Evolutionary conservation across 768 basidiomycete species (phyloP).

Genomic region (Naganishia antarctica): DNA sequence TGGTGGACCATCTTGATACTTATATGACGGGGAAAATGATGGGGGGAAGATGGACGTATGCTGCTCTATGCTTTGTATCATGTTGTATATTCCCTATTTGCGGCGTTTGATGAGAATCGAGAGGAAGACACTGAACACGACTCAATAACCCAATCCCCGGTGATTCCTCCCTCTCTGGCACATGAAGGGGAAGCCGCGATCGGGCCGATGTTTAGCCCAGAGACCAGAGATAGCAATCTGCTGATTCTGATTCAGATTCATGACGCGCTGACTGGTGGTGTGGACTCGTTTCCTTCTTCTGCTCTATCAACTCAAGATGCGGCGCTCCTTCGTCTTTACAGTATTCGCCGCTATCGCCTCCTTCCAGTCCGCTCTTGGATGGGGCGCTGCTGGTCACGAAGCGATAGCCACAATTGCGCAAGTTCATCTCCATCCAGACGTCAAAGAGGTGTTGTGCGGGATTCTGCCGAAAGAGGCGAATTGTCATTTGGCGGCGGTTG

Average conservation of each 20-base stretch:
- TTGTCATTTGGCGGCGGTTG: conserved; percentile 76
- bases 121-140: too few relatives aligned
- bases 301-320: too few relatives aligned
- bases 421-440: conserved; percentile 73
- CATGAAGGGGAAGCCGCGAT: too few relatives aligned
- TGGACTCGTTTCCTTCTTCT: neutral
- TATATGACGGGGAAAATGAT: neutral
- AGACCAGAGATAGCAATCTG: too few relatives aligned
- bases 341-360: neutral
- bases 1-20: conserved; percentile 1
- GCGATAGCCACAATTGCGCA: conserved; percentile 91
- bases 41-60: neutral
- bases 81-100: too few relatives aligned
- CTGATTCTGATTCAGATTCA: neutral
- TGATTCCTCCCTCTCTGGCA: too few relatives aligned
- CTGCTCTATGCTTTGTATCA: too few relatives aligned
- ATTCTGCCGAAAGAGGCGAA: conserved; percentile 59
- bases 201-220: too few relatives aligned
- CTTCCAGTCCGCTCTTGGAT: neutral
- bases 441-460: conserved; percentile 62
- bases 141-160: too few relatives aligned
- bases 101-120: too few relatives aligned
- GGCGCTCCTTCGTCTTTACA: neutral
- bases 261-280: too few relatives aligned
- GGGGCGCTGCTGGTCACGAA: conserved; percentile 64